These are phyloP conservation scores for Bruguiera parviflora DNA, from an alignment of 345 rosid genomes.

Conservation along the genomic window DNA sequence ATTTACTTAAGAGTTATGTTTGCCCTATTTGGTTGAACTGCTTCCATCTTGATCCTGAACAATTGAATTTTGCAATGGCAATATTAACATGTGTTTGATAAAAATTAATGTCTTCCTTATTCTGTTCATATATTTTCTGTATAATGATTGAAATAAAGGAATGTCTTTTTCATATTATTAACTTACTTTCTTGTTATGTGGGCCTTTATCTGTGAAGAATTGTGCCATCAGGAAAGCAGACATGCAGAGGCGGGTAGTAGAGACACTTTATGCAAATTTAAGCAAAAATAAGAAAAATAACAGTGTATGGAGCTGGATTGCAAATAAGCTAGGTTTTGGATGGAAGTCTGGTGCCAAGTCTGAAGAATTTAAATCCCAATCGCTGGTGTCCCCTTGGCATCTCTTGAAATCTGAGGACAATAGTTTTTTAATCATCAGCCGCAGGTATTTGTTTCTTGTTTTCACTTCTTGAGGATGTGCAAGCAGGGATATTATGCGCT, in stretches of 20 bases:
- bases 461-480: neutral
- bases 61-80: neutral
- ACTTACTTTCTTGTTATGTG: slow-evolving; percentile 4
- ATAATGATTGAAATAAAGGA: neutral
- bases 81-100: neutral
- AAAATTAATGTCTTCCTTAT: neutral
- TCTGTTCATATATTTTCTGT: neutral
- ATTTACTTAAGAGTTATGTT: neutral
- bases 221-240: slow-evolving; percentile 93
- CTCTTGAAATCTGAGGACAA: slow-evolving; percentile 50
- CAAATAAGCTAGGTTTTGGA: slow-evolving; percentile 51
- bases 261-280: slow-evolving; percentile 72
- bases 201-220: slow-evolving; percentile 47
- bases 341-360: slow-evolving; percentile 41
- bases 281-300: slow-evolving; percentile 36
- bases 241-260: slow-evolving; percentile 66
- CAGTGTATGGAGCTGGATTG: slow-evolving; percentile 69
- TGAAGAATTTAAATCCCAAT: slow-evolving; percentile 43
- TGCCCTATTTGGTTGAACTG: neutral
- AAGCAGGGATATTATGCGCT: neutral
- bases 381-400: slow-evolving; percentile 84
- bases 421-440: slow-evolving; percentile 47
- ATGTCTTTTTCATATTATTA: neutral
- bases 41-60: neutral
- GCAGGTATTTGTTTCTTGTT: slow-evolving; percentile 43